Percentiles rank a stretch among this genome's conserved stretches.
These are phyloP conservation scores for Tagetes erecta DNA, from an alignment of 129 eudicot genomes.

Conservation along the genomic window DNA sequence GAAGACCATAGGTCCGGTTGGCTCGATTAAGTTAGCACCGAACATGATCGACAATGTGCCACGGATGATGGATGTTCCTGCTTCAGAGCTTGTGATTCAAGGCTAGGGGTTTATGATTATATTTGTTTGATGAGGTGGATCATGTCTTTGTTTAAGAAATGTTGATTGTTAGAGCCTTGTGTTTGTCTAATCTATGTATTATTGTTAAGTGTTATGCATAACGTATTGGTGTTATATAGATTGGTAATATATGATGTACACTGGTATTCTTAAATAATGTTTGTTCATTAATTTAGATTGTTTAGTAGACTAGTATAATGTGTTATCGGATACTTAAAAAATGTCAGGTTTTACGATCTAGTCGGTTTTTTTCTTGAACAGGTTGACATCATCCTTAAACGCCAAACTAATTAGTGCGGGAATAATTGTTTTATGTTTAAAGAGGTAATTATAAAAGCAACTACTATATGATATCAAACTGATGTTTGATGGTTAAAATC, in stretches of 20 bases:
- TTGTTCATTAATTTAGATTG: not conserved
- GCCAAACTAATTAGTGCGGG: too few species aligned
- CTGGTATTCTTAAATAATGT: not conserved
- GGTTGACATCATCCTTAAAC: too few species aligned
- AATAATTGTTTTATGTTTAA: too few species aligned
- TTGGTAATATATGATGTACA: constrained; percentile 28
- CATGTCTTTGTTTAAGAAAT: not conserved
- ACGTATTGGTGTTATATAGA: constrained; percentile 18
- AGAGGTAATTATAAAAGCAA: too few species aligned
- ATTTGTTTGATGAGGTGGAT: not conserved
- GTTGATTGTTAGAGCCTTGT: not conserved
- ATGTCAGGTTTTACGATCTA: too few species aligned
- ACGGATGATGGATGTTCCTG: constrained; percentile 31
- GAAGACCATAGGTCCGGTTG: constrained; percentile 28
- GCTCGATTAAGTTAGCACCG: constrained; percentile 31
- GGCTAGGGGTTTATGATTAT: constrained; percentile 29
- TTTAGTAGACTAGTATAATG: too few species aligned
- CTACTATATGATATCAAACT: too few species aligned
- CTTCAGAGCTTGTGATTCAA: constrained; percentile 54
- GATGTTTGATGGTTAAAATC: too few species aligned
- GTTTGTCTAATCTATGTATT: not conserved
- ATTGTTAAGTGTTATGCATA: constrained; percentile 14
- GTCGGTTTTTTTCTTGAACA: too few species aligned
- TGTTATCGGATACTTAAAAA: too few species aligned
- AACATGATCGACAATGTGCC: constrained; percentile 43